phyloP scores from a whole-genome alignment of 768 basidiomycete genomes.

The Suillus subluteus region DNA sequence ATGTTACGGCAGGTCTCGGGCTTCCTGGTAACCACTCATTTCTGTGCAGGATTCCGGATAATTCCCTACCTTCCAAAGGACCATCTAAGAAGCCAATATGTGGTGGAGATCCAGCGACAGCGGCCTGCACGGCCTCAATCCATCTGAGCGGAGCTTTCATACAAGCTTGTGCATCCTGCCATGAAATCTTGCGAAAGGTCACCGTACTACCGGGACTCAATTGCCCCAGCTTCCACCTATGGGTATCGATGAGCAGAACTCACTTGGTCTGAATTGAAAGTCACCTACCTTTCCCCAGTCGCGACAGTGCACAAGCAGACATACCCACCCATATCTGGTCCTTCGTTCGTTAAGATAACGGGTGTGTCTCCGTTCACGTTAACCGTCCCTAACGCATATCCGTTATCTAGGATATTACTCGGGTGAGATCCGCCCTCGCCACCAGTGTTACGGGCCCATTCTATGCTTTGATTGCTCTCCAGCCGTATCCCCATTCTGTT shows the following conservation, averaged over 20 bases:
- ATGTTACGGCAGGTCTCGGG: slow-evolving; percentile 42
- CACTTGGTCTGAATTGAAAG: background rate
- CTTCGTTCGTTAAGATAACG: slow-evolving; percentile 63
- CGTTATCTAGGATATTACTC: slow-evolving; percentile 67
- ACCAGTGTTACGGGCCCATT: slow-evolving; percentile 59
- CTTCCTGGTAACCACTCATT: slow-evolving; percentile 11
- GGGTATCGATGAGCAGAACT: background rate
- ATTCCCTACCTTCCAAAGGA: background rate
- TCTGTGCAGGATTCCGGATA: slow-evolving; percentile 19
- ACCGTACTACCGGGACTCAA: slow-evolving; percentile 58
- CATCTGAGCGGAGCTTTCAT: slow-evolving; percentile 31
- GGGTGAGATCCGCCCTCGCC: slow-evolving; percentile 74
- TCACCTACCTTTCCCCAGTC: slow-evolving; percentile 50
- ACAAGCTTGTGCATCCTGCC: slow-evolving; percentile 40
- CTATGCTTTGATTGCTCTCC: slow-evolving; percentile 44
- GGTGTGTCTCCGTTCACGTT: slow-evolving; percentile 75
- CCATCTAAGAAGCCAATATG: background rate
- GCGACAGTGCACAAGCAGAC: slow-evolving; percentile 58
- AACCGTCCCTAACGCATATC: slow-evolving; percentile 55
- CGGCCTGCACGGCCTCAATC: slow-evolving; percentile 29
- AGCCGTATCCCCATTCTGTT: slow-evolving; percentile 70
- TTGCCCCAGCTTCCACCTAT: slow-evolving; percentile 73
- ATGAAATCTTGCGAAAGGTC: slow-evolving; percentile 53
- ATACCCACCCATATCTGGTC: slow-evolving; percentile 68
- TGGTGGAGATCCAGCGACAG: slow-evolving; percentile 5